These are phyloP conservation scores for Sechiopsis laciniata DNA, from an alignment of 306 rosid genomes.

Conservation along the genomic window DNA sequence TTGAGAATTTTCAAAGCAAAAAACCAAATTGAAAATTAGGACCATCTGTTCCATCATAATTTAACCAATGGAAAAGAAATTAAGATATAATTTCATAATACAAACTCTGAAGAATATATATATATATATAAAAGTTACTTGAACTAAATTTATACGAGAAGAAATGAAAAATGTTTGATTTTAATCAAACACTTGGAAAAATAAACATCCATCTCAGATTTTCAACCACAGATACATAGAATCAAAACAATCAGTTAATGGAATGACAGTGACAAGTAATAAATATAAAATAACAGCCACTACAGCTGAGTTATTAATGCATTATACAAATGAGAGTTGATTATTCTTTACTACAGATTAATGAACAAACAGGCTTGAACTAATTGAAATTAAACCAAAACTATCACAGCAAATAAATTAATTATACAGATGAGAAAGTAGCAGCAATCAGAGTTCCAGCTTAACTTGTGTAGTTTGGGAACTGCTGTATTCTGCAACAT, in stretches of 20 bases:
- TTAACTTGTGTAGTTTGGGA: conserved; percentile 33
- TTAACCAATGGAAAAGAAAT: neutral
- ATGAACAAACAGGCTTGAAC: conserved; percentile 9
- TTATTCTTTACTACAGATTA: neutral
- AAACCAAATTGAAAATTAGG: neutral
- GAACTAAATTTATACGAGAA: neutral
- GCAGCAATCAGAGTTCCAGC: conserved; percentile 28
- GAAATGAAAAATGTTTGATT: neutral
- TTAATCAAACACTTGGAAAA: neutral
- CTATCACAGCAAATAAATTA: neutral
- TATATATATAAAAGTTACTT: no score
- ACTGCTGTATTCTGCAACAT: conserved; percentile 33
- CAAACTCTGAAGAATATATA: neutral
- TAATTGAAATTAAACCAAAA: neutral
- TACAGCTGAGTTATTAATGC: neutral
- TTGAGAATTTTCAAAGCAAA: neutral
- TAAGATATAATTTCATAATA: neutral
- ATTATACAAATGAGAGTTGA: neutral
- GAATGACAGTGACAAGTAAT: neutral
- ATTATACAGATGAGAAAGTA: conserved; percentile 1
- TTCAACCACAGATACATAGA: neutral
- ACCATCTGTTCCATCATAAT: neutral
- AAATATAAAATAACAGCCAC: neutral
- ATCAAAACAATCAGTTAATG: neutral
- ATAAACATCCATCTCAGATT: neutral